Evolutionary conservation across 1,284 basidiomycete genomes (phyloP).

Genomic region (Trichosporon faecale): DNA sequence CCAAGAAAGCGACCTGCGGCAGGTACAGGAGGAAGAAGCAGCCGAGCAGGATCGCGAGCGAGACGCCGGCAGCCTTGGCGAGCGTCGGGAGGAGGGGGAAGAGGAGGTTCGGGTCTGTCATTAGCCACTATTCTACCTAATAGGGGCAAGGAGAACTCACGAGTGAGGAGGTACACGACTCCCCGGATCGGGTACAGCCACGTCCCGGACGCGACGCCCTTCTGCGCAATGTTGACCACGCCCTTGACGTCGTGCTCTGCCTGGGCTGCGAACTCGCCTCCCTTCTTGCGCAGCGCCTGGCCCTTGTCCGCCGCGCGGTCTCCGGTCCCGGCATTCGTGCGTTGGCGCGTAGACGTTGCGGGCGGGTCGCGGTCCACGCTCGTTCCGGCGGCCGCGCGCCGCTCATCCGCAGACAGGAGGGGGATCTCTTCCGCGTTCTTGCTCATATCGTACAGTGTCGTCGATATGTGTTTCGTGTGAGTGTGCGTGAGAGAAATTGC

Average conservation of each 20-base stretch:
- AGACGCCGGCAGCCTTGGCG: constrained; percentile 43
- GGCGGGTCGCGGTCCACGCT: neutral
- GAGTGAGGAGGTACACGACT: constrained; percentile 47
- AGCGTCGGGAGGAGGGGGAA: constrained; percentile 50
- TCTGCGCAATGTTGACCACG: constrained; percentile 36
- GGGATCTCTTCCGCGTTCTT: neutral
- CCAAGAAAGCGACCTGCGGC: constrained; percentile 65
- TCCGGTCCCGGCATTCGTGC: neutral
- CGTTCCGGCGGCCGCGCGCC: neutral
- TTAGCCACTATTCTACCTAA: neutral
- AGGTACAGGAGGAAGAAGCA: constrained; percentile 66
- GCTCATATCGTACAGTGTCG: neutral
- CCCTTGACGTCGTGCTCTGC: constrained; percentile 40
- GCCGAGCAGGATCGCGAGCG: constrained; percentile 52
- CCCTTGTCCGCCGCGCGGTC: neutral
- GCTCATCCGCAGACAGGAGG: neutral
- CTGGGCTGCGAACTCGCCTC: constrained; percentile 25
- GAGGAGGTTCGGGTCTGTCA: constrained; percentile 50
- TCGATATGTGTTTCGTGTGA: too few relatives aligned
- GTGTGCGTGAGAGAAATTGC: too few relatives aligned
- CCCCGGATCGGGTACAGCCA: constrained; percentile 54
- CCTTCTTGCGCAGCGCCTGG: neutral
- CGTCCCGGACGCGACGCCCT: constrained; percentile 50
- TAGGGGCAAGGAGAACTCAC: constrained; percentile 24
- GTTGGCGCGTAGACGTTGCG: constrained; percentile 1